Percentiles rank a stretch among this genome's conserved stretches.
These are phyloP conservation scores for Gautieria morchelliformis DNA, from an alignment of 768 basidiomycete genomes.

Conservation along the genomic window DNA sequence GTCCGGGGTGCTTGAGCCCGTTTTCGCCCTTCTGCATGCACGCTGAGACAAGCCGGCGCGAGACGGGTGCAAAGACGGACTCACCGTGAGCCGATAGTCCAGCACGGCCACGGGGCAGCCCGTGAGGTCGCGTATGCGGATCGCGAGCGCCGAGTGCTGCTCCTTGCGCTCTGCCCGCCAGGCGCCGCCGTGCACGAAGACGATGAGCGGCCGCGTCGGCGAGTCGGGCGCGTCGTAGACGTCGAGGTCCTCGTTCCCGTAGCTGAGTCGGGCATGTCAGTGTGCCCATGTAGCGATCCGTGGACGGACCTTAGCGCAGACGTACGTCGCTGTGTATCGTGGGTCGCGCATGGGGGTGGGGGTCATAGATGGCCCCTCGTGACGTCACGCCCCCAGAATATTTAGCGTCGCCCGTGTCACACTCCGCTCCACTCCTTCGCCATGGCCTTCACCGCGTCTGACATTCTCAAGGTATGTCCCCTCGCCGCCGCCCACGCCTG, in stretches of 20 bases:
- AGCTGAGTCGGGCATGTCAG: slow-evolving; percentile 26
- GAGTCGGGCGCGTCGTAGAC: not conserved
- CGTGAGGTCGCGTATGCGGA: slow-evolving; percentile 38
- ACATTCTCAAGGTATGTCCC: slow-evolving; percentile 62
- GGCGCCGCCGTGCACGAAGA: slow-evolving; percentile 78
- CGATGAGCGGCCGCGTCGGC: slow-evolving; percentile 35
- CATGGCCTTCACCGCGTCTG: slow-evolving; percentile 66
- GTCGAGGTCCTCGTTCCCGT: slow-evolving; percentile 5
- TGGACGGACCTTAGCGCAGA: slow-evolving; percentile 16
- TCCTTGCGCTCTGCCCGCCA: slow-evolving; percentile 79
- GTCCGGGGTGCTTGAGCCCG: slow-evolving; percentile 54
- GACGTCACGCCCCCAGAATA: not conserved
- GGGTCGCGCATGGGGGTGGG: not conserved
- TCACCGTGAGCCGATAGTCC: slow-evolving; percentile 67
- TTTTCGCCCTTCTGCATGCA: slow-evolving; percentile 13
- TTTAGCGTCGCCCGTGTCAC: slow-evolving; percentile 5
- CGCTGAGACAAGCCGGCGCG: not conserved
- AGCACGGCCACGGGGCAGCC: slow-evolving; percentile 55
- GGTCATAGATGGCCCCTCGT: not conserved
- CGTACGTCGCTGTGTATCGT: not conserved
- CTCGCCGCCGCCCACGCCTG: not conserved
- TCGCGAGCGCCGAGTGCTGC: slow-evolving; percentile 46
- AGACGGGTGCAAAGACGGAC: not conserved
- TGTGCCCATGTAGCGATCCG: slow-evolving; percentile 41
- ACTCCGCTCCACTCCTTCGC: slow-evolving; percentile 12